Conservation (phyloP, 179 eudicot genomes). For the Actinidia polygama region DNA sequence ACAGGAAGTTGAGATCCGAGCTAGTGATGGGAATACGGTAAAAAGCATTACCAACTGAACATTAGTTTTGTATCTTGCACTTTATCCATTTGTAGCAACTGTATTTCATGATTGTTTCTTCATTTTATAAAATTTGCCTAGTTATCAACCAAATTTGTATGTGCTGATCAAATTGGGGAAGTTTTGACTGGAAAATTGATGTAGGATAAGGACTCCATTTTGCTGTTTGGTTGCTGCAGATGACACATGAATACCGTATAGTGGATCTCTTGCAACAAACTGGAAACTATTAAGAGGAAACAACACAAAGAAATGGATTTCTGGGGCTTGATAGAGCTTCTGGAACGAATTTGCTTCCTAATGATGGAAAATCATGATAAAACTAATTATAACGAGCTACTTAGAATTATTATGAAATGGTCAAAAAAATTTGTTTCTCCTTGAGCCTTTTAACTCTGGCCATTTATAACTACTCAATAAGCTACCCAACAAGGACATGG, state of each 20-base stretch:
- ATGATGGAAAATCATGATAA: background rate
- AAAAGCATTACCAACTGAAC: conserved; percentile 9
- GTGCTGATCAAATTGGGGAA: conserved; percentile 2
- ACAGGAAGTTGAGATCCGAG: conserved; percentile 55
- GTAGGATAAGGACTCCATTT: background rate
- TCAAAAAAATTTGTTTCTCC: background rate
- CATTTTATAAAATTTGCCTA: background rate
- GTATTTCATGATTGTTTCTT: background rate
- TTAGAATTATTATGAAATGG: background rate
- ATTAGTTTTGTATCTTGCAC: conserved; percentile 4
- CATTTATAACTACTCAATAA: background rate
- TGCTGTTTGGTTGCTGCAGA: background rate
- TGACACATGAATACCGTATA: background rate
- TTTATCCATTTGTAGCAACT: background rate
- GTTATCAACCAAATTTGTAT: background rate
- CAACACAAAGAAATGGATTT: background rate
- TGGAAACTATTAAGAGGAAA: background rate
- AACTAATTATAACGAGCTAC: background rate
- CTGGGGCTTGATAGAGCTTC: conserved; percentile 6
- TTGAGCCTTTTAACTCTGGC: background rate
- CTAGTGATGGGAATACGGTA: conserved; percentile 69
- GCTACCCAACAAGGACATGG: too few relatives aligned
- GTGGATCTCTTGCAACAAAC: background rate
- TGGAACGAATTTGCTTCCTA: background rate
- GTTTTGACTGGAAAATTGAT: conserved; percentile 12